phyloP scores from a whole-genome alignment of 1,284 basidiomycete genomes.

The Pisolithus thermaeus region DNA sequence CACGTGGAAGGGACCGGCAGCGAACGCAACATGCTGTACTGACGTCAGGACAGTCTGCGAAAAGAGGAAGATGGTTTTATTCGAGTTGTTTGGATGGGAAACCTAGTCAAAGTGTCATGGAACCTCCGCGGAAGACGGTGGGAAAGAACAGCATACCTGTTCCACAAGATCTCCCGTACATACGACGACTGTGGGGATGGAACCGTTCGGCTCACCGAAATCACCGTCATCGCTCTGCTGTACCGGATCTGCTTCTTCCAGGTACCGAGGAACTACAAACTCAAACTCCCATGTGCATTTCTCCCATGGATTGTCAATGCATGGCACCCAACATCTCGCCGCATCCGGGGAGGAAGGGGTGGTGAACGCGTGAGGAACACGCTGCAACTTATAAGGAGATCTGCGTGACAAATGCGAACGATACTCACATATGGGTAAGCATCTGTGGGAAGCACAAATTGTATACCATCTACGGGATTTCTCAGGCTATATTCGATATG shows the following conservation, averaged over 20 bases:
- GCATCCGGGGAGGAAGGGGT: slow-evolving; percentile 85
- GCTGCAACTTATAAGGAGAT: slow-evolving; percentile 41
- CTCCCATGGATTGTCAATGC: slow-evolving; percentile 93
- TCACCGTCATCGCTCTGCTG: slow-evolving; percentile 50
- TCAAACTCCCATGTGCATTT: slow-evolving; percentile 99
- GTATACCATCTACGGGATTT: slow-evolving; percentile 81
- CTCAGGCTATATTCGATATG: slow-evolving; percentile 77
- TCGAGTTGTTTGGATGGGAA: slow-evolving; percentile 89
- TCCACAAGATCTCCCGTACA: slow-evolving; percentile 94
- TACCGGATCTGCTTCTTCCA: slow-evolving; percentile 58
- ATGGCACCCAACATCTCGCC: slow-evolving; percentile 96
- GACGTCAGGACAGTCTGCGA: slow-evolving; percentile 86
- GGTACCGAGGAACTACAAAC: slow-evolving; percentile 85
- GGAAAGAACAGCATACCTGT: slow-evolving; percentile 52
- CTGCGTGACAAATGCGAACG: slow-evolving; percentile 12
- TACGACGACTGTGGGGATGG: slow-evolving; percentile 78
- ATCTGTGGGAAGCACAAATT: slow-evolving; percentile 79
- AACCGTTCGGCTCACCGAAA: slow-evolving; percentile 43
- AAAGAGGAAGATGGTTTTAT: slow-evolving; percentile 94
- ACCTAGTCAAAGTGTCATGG: slow-evolving; percentile 46
- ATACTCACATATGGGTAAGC: slow-evolving; percentile 76
- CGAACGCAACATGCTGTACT: slow-evolving; percentile 94
- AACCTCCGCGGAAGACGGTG: slow-evolving; percentile 4
- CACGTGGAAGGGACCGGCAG: slow-evolving; percentile 90
- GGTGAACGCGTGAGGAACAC: slow-evolving; percentile 90